Base-by-base conservation (phyloP, 768 basidiomycete genomes). In the Trametes gibbosa region DNA sequence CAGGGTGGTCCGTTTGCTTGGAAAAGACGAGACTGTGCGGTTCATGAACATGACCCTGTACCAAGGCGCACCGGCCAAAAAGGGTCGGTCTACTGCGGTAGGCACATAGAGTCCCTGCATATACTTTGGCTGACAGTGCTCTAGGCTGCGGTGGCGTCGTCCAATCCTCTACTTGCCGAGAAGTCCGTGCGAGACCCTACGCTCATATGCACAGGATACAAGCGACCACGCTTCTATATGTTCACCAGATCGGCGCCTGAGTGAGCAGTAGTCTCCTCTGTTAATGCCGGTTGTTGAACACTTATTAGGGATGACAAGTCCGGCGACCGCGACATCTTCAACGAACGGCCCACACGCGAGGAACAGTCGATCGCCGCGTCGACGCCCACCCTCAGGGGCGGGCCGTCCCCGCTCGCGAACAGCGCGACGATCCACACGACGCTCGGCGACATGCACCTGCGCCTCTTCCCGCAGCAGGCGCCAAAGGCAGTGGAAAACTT, bases 401-500 rank as follows among this genome's bases (percentile, higher is more conserved):
- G 86, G 1, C 85, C 86, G 7, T 88, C 90, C 1, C 84, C 85
- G 0, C 73, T 93, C 32, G 90, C 93, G 23, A 84, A 86, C 60
- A 77, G 84, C 9, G 92, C 92, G 9, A 92, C 90, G 19, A 95
- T 99, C 53, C 97, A 99, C 74, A 98, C 96, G 17, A 96, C 92
- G 3, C 77, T 90, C 67, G 97, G 97, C 19, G 97, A 99, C 73
- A 95, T 99, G 56, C 89, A 91, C 65, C 68, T 95, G 65, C 85
- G 86, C 5, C 74, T 95, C 42, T 98, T 93, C 84, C 97, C 97
- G 0, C 83, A 91, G 63, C 86, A 92, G 55, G 90, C 92, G 5
- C 97, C 97, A 3, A 97, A 90, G 73, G 84, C 97, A 0, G 96
- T 99, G 39, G 97, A 99, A 75, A 99, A 98, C 77, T 98, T 99